A percentile compares a stretch with the other conserved stretches of the same genome.
These are phyloP conservation scores for Xerocomus potaroensis DNA, from an alignment of 768 basidiomycete species.

Conservation along the genomic window DNA sequence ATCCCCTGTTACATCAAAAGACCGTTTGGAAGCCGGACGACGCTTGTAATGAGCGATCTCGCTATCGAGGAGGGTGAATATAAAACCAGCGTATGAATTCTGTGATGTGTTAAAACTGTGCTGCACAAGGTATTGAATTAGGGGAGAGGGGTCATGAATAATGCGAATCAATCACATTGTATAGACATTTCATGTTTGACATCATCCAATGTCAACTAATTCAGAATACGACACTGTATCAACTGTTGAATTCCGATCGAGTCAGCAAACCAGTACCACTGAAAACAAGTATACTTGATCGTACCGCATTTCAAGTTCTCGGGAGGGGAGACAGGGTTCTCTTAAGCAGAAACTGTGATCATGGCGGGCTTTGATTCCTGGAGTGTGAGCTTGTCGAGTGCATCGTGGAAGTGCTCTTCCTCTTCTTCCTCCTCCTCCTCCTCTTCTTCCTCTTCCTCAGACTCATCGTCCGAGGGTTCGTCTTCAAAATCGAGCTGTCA, in stretches of 20 bases:
- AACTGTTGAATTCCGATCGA: neutral
- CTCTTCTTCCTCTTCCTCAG: constrained; percentile 22
- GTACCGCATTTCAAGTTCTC: neutral
- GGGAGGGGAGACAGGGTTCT: neutral
- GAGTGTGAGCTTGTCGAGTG: constrained; percentile 54
- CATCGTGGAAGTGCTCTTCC: constrained; percentile 56
- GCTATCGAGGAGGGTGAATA: neutral
- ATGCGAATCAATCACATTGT: neutral
- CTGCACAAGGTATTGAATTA: neutral
- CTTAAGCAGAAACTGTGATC: constrained; percentile 19
- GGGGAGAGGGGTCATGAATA: neutral
- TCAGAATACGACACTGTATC: neutral
- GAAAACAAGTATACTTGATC: neutral
- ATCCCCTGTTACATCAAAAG: too few species aligned
- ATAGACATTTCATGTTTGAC: neutral
- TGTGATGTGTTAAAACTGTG: too few species aligned
- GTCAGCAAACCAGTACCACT: neutral
- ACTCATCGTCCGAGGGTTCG: constrained; percentile 54
- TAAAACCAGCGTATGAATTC: neutral
- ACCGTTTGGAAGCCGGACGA: too few species aligned
- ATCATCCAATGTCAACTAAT: neutral
- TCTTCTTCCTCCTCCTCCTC: constrained; percentile 38
- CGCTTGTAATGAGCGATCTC: too few species aligned
- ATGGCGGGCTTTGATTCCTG: constrained; percentile 10
- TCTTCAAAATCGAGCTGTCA: constrained; percentile 81